Evolutionary conservation across 768 basidiomycete species (phyloP), one percentile per base, ranked within the genome.

Genomic region (Agaricus sinodeliciosus): DNA sequence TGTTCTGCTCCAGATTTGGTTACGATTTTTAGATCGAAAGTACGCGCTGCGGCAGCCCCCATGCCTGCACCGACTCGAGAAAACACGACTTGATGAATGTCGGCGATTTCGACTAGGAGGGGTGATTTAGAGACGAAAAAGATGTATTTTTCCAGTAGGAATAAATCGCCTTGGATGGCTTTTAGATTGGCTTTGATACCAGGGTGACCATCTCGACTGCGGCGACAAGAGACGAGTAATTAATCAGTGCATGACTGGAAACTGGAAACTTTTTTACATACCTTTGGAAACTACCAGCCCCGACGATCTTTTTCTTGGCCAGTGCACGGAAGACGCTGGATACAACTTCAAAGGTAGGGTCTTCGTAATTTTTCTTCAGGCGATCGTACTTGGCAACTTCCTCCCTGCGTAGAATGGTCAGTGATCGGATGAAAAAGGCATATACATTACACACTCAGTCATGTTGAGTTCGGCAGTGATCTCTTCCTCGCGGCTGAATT

Each of bases 121-220:
- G 96, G 95, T 59, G 90, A 86, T 69, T 98, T 97, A 51, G 95
- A 94, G 56, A 98, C 92, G 72, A 98, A 98, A 71, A 99, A 92
- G 44, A 99, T 78, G 67, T 88, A 91, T 79, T 97, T 97, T 63
- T 98, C 96, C 58, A 99, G 85, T 76, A 98, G 81, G 79, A 96
- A 98, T 28, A 99, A 82, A 66, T 97, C 94, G 55, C 96, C 96
- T 68, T 95, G 93, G 3, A 89, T 79, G 41, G 96, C 96, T 70
- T 98, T 98, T 60, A 98, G 77, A 67, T 97, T 96, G 60, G 92
- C 93, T 72, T 98, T 98, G 72, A 99, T 86, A n/a, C 92, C 91
- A 13, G 90, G 87, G 58, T 93, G 87, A 3, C 93, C 91, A 60
- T 87, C 85, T 27, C 88, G 90, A 60, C 93, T 95, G 31, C 18